A percentile compares a stretch with the other conserved stretches of the same genome.
These are phyloP conservation scores for Cercospora zeina DNA, from an alignment of 2,329 filamentous ascomycete species.

Conservation along the genomic window DNA sequence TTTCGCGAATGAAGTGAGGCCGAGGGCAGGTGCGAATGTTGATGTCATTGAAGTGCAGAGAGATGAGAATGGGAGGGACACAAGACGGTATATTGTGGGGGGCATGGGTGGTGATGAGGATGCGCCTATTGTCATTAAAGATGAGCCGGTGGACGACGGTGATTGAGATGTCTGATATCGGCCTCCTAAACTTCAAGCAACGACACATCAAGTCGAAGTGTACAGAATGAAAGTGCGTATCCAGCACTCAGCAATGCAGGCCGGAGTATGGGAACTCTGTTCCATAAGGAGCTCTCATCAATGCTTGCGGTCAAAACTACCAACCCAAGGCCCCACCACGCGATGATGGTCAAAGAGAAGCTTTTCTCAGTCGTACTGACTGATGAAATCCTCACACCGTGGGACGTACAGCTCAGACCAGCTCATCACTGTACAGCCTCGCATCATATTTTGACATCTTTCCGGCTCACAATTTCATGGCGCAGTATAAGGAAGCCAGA, in stretches of 20 bases:
- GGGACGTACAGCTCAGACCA: neutral
- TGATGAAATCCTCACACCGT: neutral
- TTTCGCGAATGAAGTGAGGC: constrained; percentile 65
- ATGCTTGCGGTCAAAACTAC: neutral
- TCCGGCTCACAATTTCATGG: neutral
- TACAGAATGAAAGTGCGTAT: too few species aligned
- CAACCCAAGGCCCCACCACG: neutral
- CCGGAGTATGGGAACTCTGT: too few species aligned
- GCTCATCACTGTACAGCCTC: neutral
- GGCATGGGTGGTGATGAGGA: constrained; percentile 28
- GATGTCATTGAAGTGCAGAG: constrained; percentile 47
- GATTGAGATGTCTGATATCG: neutral
- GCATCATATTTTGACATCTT: neutral
- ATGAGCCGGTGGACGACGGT: constrained; percentile 37
- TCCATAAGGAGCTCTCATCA: too few species aligned
- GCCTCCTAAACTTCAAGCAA: neutral
- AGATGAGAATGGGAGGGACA: constrained; percentile 35
- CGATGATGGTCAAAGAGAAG: neutral
- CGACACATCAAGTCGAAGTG: neutral
- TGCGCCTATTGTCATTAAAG: constrained; percentile 38
- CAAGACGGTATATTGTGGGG: constrained; percentile 35
- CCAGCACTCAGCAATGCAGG: too few species aligned
- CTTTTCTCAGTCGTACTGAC: neutral
- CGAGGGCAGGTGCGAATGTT: constrained; percentile 44
- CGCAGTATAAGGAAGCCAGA: too few species aligned